Percentiles rank a stretch among this genome's conserved stretches.
Evolutionary conservation across 129 eudicot species (phyloP).

Genomic region (Tanacetum coccineum): DNA sequence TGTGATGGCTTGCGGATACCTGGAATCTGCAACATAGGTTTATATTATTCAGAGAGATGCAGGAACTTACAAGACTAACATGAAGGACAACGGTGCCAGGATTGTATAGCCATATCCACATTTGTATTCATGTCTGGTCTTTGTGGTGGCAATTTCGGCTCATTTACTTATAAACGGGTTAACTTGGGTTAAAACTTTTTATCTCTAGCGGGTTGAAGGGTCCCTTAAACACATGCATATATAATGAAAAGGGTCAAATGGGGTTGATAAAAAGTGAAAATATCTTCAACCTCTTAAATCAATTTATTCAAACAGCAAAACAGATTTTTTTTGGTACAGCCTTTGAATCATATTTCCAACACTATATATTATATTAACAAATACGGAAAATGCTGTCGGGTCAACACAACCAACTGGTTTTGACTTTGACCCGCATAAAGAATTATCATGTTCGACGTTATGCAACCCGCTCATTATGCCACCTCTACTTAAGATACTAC

Average conservation of each 20-base stretch:
- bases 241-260: too few species aligned
- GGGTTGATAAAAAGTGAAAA: not conserved
- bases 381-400: not conserved
- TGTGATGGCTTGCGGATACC: constrained; percentile 40
- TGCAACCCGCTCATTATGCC: constrained; percentile 6
- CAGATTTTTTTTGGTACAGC: too few species aligned
- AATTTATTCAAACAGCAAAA: not conserved
- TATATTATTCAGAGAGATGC: not conserved
- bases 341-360: too few species aligned
- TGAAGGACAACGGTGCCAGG: too few species aligned
- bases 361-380: too few species aligned
- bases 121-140: not conserved
- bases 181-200: not conserved
- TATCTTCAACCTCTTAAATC: not conserved
- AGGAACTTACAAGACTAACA: not conserved
- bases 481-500: not conserved
- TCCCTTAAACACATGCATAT: not conserved
- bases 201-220: not conserved
- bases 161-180: not conserved
- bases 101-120: not conserved
- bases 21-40: constrained; percentile 37
- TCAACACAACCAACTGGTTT: not conserved
- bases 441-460: too few species aligned
- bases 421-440: not conserved
- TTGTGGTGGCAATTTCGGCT: not conserved